A percentile compares a stretch with the other conserved stretches of the same genome.
These are phyloP conservation scores for Neofusicoccum cordaticola DNA, from an alignment of 2,329 filamentous ascomycete genomes.

Conservation along the genomic window DNA sequence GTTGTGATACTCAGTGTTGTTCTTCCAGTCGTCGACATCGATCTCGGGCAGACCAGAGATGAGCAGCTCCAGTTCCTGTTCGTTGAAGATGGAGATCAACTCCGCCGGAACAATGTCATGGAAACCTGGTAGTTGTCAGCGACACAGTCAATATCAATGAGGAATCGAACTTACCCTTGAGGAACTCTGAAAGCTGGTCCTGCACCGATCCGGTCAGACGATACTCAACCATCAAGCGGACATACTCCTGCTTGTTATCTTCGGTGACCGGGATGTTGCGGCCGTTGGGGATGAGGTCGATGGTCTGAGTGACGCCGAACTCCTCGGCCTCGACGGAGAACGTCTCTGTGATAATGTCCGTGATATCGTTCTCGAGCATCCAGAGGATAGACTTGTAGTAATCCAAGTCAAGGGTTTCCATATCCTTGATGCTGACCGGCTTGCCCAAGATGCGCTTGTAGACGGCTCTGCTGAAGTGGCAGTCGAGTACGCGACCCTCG, in stretches of 20 bases:
- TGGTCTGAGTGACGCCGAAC: slow-evolving; percentile 83
- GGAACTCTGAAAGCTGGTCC: slow-evolving; percentile 89
- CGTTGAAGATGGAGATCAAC: slow-evolving; percentile 94
- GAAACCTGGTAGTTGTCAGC: slow-evolving; percentile 55
- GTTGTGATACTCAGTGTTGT: slow-evolving; percentile 97
- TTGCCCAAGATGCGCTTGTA: slow-evolving; percentile 98
- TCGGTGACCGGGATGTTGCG: slow-evolving; percentile 92
- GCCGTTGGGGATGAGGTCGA: slow-evolving; percentile 84
- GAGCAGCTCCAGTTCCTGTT: slow-evolving; percentile 92
- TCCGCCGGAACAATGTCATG: slow-evolving; percentile 97
- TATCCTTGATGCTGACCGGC: slow-evolving; percentile 94
- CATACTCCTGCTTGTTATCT: slow-evolving; percentile 98
- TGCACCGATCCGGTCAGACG: slow-evolving; percentile 87
- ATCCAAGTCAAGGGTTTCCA: slow-evolving; percentile 97
- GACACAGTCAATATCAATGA: no score
- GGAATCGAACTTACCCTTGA: slow-evolving; percentile 53
- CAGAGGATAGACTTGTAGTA: slow-evolving; percentile 98
- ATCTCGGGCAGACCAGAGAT: slow-evolving; percentile 98
- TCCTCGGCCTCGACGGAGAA: slow-evolving; percentile 93
- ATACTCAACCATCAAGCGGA: slow-evolving; percentile 90
- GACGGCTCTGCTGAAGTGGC: slow-evolving; percentile 97
- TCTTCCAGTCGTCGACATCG: slow-evolving; percentile 98
- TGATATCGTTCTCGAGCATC: slow-evolving; percentile 99
- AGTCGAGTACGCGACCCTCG: slow-evolving; percentile 91
- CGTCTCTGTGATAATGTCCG: slow-evolving; percentile 93